phyloP scores from a whole-genome alignment of 805 yeast genomes.

The Candida lessepsii region DNA sequence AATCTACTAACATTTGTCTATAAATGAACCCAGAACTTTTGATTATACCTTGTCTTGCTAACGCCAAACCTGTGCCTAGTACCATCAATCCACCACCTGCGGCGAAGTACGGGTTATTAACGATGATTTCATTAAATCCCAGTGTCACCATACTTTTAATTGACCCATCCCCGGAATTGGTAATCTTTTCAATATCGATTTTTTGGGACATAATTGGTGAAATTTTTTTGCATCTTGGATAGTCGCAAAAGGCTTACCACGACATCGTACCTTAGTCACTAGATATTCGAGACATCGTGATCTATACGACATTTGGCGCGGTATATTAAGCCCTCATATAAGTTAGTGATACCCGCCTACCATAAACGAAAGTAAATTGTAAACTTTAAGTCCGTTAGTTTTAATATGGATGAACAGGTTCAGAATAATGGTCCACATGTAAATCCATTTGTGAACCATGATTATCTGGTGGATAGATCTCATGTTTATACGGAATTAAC shows the following conservation, averaged over 20 bases:
- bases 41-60: slow-evolving; percentile 67
- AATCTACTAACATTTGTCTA: slow-evolving; percentile 82
- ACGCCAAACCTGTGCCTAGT: slow-evolving; percentile 83
- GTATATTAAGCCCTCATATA: too few species aligned
- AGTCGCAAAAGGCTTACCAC: too few species aligned
- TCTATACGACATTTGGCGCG: not conserved
- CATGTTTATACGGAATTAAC: slow-evolving; percentile 14
- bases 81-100: slow-evolving; percentile 99
- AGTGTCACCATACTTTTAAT: slow-evolving; percentile 24
- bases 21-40: slow-evolving; percentile 67
- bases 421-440: not conserved
- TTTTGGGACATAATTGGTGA: slow-evolving; percentile 1
- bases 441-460: slow-evolving; percentile 16
- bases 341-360: not conserved
- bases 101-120: slow-evolving; percentile 89
- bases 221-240: too few species aligned
- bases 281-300: too few species aligned
- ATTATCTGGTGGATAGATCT: slow-evolving; percentile 8
- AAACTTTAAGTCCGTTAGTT: too few species aligned
- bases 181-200: slow-evolving; percentile 38
- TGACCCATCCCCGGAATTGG: slow-evolving; percentile 37
- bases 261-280: too few species aligned
- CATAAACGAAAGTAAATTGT: too few species aligned
- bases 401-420: not conserved
- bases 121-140: slow-evolving; percentile 53